Conservation (phyloP, 345 rosid genomes). For the Mallotus nudiflorus region DNA sequence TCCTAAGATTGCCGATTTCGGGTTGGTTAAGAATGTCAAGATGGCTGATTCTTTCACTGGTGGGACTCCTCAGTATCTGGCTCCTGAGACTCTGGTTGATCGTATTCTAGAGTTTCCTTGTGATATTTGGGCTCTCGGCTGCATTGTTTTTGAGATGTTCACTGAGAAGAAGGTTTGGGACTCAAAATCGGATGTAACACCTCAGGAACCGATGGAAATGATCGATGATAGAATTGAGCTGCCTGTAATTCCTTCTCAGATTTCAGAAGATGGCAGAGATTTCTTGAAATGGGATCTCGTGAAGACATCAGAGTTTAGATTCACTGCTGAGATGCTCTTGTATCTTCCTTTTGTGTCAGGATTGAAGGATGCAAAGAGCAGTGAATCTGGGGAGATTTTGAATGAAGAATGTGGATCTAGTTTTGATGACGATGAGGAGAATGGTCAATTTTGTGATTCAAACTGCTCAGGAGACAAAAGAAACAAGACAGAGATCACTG, state of each 20-base stretch:
- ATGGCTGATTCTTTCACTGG: conserved; percentile 31
- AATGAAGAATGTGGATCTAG: background rate
- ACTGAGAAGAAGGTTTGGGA: conserved; percentile 68
- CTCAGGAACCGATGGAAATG: conserved; percentile 45
- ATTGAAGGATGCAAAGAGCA: conserved; percentile 13
- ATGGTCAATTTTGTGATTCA: conserved; percentile 6
- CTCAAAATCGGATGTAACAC: conserved; percentile 27
- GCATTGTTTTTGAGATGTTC: conserved; percentile 71
- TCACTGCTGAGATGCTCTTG: conserved; percentile 80
- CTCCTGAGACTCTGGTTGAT: conserved; percentile 69
- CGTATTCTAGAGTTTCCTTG: conserved; percentile 63
- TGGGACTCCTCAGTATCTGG: conserved; percentile 77
- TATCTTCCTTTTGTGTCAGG: conserved; percentile 59
- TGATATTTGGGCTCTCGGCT: conserved; percentile 91
- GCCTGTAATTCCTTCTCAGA: conserved; percentile 54
- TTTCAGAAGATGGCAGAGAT: conserved; percentile 72
- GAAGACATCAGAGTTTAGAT: conserved; percentile 55
- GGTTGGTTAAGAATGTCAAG: conserved; percentile 50
- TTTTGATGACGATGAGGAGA: conserved; percentile 12
- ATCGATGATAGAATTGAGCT: conserved; percentile 56
- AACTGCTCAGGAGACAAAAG: background rate
- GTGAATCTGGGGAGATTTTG: background rate
- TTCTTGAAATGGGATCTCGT: conserved; percentile 60
- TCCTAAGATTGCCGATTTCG: conserved; percentile 71
- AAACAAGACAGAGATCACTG: too few relatives aligned